phyloP scores from a whole-genome alignment of 345 rosid species.

The Balakata baccata region DNA sequence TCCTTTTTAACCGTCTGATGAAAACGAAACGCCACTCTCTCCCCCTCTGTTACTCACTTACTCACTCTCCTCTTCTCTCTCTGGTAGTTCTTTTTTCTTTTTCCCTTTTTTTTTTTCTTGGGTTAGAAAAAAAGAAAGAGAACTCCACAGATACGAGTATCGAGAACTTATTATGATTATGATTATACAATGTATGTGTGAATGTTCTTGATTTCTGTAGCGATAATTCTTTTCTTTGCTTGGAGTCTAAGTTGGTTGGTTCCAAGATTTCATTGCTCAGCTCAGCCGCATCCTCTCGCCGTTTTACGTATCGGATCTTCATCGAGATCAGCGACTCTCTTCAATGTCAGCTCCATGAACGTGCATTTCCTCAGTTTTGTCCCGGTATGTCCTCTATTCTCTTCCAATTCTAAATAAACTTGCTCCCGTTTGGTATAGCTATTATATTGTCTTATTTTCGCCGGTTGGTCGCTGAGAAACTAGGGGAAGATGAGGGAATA shows the following conservation, averaged over 20 bases:
- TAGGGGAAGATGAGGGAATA: neutral
- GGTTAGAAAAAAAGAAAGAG: neutral
- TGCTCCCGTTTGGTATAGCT: no score
- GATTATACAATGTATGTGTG: no score
- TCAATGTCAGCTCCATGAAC: conserved; percentile 11
- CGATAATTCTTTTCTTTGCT: conserved; percentile 55
- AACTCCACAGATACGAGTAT: conserved; percentile 3
- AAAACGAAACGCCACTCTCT: conserved; percentile 8
- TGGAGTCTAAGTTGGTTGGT: conserved; percentile 41
- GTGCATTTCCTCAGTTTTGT: conserved; percentile 28
- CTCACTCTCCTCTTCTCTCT: neutral
- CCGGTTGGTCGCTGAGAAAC: conserved; percentile 14
- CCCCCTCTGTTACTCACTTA: neutral
- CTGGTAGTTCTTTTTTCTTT: no score
- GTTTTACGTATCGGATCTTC: conserved; percentile 28
- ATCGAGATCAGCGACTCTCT: conserved; percentile 24
- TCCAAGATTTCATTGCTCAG: conserved; percentile 8
- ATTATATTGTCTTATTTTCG: neutral
- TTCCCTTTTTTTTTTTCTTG: neutral
- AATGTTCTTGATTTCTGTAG: conserved; percentile 26
- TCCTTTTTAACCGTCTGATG: conserved; percentile 23
- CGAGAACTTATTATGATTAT: neutral
- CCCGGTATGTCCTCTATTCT: conserved; percentile 27
- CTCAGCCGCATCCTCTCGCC: conserved; percentile 2
- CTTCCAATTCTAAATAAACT: no score